phyloP scores from a whole-genome alignment of 2,329 filamentous ascomycete genomes.

The Thielaviopsis euricoi region DNA sequence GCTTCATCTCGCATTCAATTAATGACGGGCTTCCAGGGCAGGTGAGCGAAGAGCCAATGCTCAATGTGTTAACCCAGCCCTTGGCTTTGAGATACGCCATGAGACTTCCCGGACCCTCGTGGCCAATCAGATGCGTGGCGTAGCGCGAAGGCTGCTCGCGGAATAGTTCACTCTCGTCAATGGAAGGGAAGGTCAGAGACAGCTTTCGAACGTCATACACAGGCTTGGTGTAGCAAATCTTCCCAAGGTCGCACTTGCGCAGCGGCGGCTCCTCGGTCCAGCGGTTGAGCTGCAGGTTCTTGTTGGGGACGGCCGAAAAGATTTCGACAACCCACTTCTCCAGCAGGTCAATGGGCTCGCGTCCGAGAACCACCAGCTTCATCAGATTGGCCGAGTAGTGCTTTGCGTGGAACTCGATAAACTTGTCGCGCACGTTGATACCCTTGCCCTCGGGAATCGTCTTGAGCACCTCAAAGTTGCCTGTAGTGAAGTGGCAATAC shows the following conservation, averaged over 20 bases:
- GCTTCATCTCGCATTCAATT: conserved; percentile 61
- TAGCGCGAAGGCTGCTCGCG: conserved; percentile 74
- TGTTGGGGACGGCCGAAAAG: conserved; percentile 68
- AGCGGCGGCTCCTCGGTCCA: conserved; percentile 37
- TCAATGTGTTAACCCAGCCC: conserved; percentile 75
- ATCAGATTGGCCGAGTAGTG: conserved; percentile 89
- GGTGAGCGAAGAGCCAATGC: conserved; percentile 57
- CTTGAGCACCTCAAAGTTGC: conserved; percentile 73
- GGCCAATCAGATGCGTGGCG: conserved; percentile 75
- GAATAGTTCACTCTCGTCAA: conserved; percentile 66
- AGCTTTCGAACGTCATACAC: conserved; percentile 76
- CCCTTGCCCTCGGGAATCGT: conserved; percentile 63
- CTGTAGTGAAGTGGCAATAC: conserved; percentile 82
- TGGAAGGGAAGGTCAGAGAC: conserved; percentile 67
- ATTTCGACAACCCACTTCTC: conserved; percentile 73
- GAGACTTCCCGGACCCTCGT: conserved; percentile 84
- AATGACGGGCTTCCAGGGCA: conserved; percentile 63
- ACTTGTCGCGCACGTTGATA: conserved; percentile 74
- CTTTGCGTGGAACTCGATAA: conserved; percentile 78
- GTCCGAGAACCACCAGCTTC: conserved; percentile 77
- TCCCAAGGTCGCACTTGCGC: conserved; percentile 33
- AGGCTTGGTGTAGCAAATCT: conserved; percentile 73
- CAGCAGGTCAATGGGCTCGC: conserved; percentile 65
- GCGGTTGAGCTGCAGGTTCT: conserved; percentile 48
- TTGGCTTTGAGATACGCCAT: conserved; percentile 79